phyloP scores from a whole-genome alignment of 2,329 filamentous ascomycete genomes.

The Aspergillus arachidicola region DNA sequence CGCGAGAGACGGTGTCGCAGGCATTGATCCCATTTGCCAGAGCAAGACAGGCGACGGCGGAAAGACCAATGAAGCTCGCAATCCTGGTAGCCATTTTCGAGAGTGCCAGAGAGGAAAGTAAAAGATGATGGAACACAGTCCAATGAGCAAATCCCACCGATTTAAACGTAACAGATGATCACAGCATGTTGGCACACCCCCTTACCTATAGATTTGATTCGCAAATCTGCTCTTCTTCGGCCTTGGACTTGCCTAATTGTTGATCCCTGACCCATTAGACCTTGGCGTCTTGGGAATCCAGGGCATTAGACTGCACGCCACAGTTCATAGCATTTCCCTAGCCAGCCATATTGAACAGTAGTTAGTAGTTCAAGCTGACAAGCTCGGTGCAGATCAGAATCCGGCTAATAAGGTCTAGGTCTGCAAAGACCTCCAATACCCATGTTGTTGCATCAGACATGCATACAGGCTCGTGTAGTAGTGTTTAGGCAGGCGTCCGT shows the following conservation, averaged over 20 bases:
- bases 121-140: neutral
- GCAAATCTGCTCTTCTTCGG: neutral
- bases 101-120: neutral
- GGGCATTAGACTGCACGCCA: neutral
- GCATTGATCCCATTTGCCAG: neutral
- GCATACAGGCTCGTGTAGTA: too few relatives aligned
- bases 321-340: too few relatives aligned
- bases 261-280: neutral
- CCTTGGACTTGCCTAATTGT: neutral
- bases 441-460: too few relatives aligned
- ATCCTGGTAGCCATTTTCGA: neutral
- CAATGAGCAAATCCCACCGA: neutral
- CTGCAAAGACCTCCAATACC: too few relatives aligned
- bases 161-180: neutral
- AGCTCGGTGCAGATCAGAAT: too few relatives aligned
- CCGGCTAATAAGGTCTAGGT: too few relatives aligned
- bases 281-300: neutral
- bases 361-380: too few relatives aligned
- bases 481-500: too few relatives aligned
- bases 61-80: neutral
- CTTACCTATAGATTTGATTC: neutral
- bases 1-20: slow-evolving; percentile 4
- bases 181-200: neutral
- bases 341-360: too few relatives aligned
- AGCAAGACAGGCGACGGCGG: neutral